Base-by-base conservation (phyloP, 192 early-diverging fungal genomes). In the Linnemannia elongata region DNA sequence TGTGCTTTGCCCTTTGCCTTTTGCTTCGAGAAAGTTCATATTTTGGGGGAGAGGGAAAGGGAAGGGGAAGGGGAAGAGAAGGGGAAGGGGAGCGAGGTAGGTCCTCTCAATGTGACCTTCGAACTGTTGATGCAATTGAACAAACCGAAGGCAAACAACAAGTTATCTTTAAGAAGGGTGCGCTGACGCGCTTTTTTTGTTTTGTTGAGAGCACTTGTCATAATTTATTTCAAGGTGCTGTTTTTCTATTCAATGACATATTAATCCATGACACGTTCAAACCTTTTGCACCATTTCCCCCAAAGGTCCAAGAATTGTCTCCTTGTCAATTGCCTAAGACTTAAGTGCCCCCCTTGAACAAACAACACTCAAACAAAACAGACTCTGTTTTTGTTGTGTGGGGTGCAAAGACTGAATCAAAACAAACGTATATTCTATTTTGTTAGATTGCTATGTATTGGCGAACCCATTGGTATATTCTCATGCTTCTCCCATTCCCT, bases 261-360 rank as follows among this genome's bases (percentile, higher is more conserved):
- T 52, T 20, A 52, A 18, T 13, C 55, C n/a, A 57, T 27, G n/a
- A 57, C 55, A 57, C 55, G 55, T 27, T 57, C 55, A 24, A 27
- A 27, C 24, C n/a, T 57, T 27, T 5, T 57, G 7, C 24, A 10
- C 60, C n/a, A 12, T 1, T 33, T 33, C 60, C 60, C 60, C 60
- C 60, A 66, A 66, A 66, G 30, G 60, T 66, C 60, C 60, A 66
- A 63, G n/a, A 63, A 33, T 63, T 63, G 57, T 60, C 57, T 10
- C 22, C 24, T 63, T 63, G 57, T n/a, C 54, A 55, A 55, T 57
- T 57, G 55, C n/a, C 55, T 57, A 57, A 57, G 55, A 57, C 27
- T 18, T 27, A 24, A 9, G n/a, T 54, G 22, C 3, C n/a, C 24
- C 54, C 24, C 8, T 57, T n/a, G 55, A 57, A 57, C 54, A 49